Percentiles rank a stretch among this genome's conserved stretches.
Evolutionary conservation across 495 filamentous ascomycete species (phyloP).

Genomic region (Trichoderma virens): DNA sequence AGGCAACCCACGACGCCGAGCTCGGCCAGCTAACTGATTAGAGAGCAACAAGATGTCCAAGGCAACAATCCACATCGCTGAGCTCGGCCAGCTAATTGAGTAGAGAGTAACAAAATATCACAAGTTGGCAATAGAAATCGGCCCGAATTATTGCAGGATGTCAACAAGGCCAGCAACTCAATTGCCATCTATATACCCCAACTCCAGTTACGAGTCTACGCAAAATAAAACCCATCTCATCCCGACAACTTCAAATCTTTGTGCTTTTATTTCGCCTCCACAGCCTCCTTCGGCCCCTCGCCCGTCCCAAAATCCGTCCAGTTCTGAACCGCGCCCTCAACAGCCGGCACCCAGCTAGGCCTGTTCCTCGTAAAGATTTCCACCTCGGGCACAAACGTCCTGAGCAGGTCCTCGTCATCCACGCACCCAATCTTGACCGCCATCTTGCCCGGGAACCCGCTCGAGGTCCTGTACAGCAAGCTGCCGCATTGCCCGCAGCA

Average conservation of each 20-base stretch:
- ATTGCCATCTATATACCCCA: too few species aligned
- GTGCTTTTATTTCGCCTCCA: background rate
- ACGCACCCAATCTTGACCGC: background rate
- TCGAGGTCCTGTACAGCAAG: background rate
- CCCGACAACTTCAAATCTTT: background rate
- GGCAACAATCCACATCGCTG: too few species aligned
- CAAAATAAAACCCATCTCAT: too few species aligned
- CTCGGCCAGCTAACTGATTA: too few species aligned
- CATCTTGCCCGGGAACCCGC: slow-evolving; percentile 1
- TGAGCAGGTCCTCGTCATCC: background rate
- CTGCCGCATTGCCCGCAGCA: background rate
- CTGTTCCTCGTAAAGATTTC: background rate
- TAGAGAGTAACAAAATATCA: too few species aligned
- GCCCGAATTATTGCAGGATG: too few species aligned
- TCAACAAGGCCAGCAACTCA: too few species aligned
- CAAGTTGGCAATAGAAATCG: too few species aligned
- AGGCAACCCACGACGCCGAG: too few species aligned
- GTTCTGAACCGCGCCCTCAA: background rate
- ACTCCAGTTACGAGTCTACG: too few species aligned
- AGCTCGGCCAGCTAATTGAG: too few species aligned
- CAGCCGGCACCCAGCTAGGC: background rate
- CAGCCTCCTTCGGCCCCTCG: background rate
- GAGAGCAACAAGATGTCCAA: too few species aligned
- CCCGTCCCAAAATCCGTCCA: background rate
- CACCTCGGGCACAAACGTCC: background rate